Evolutionary conservation across 1,284 basidiomycete species (phyloP), one percentile per base, ranked within the genome.

Genomic region (Heterobasidion occidentale): DNA sequence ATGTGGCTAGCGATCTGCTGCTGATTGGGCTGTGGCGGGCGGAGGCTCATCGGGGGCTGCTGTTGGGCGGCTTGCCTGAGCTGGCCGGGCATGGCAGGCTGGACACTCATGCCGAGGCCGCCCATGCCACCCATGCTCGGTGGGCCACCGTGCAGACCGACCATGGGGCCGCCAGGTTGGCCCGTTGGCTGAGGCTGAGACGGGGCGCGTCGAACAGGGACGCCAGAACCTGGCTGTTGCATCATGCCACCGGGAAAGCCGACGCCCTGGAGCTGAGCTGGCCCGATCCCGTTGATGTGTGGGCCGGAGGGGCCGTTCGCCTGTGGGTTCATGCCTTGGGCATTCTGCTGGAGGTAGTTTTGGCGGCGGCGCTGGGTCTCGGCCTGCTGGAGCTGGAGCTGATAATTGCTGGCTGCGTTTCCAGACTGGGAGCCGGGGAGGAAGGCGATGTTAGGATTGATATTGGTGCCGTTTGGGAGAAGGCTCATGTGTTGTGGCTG

Each of bases 171-270:
- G 0, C 56, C 60, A 8, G 58, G 19, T 55, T 68, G 67, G 61
- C 72, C 46, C 17, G 76, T 61, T 79, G 66, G 48, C 55, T 60
- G 57, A 71, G 78, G 74, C 65, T 84, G 81, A 20, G 81, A 80
- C 61, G 71, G 67, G 19, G 77, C 76, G 64, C 81, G 77, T 60
- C 82, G 76, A 56, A 76, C 66, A 50, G 59, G 33, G 9, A 33
- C 27, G 12, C 33, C 35, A 9, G 27, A 12, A 51, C 49, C 63
- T 56, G 67, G 70, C 56, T 58, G 59, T 56, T 63, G 62, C 52
- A 79, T 72, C 64, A 72, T 68, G 62, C 65, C 67, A 59, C 67
- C 66, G 46, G 71, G 64, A 64, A 78, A 79, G 54, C 62, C 64
- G 66, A 77, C 72, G 62, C 64, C 59, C 59, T 68, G 70, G 58